These are phyloP conservation scores for Volvox africanus DNA, from an alignment of 139 green algal species.

Conservation along the genomic window DNA sequence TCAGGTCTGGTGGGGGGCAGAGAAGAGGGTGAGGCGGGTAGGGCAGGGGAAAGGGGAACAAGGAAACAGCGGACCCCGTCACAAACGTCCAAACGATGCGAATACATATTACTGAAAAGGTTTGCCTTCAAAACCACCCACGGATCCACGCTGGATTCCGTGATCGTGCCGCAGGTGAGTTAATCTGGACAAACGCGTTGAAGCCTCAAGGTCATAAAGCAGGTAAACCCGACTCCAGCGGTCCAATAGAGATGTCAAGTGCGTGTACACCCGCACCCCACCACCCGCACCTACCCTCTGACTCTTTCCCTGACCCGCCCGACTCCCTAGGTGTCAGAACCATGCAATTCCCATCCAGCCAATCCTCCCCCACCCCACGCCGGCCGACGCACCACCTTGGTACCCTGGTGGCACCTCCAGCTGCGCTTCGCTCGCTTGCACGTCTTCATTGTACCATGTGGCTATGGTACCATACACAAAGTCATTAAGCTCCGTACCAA, in stretches of 20 bases:
- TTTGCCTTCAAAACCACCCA: no score
- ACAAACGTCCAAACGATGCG: no score
- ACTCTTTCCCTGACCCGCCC: neutral
- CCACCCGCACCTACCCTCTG: neutral
- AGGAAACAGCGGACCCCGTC: no score
- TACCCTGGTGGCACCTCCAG: conserved; percentile 16
- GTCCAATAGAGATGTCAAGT: neutral
- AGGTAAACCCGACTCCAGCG: neutral
- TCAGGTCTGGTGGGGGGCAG: no score
- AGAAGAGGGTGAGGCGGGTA: no score
- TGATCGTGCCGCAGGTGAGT: no score
- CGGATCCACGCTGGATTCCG: no score
- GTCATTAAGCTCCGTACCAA: conserved; percentile 37
- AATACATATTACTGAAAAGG: no score
- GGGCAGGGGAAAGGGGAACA: no score
- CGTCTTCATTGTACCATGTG: conserved; percentile 39
- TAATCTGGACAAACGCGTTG: neutral
- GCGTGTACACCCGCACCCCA: neutral
- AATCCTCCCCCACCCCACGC: no score
- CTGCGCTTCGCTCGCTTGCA: neutral
- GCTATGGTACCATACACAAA: conserved; percentile 45
- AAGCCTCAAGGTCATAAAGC: neutral
- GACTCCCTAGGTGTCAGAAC: neutral
- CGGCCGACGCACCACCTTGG: neutral
- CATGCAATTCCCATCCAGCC: no score